Conservation (phyloP, 2,329 filamentous ascomycete genomes). For the Pseudogymnoascus sp. region DNA sequence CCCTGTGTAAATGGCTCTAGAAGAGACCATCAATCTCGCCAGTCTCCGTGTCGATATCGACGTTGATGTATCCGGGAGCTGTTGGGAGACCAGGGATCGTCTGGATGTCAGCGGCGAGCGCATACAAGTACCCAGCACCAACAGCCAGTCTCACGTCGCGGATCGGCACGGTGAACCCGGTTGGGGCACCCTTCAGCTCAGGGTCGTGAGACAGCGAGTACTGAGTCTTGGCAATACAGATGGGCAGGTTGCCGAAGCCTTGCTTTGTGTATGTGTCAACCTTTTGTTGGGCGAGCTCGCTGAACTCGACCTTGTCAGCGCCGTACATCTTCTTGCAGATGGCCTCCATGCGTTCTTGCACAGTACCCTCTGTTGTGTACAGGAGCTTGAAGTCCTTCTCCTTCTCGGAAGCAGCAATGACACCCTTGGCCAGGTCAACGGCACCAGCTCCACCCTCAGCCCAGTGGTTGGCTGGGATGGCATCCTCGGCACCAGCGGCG, state of each 20-base stretch:
- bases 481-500: slow-evolving; percentile 85
- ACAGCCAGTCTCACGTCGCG: slow-evolving; percentile 89
- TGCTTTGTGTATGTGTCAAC: slow-evolving; percentile 90
- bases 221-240: slow-evolving; percentile 97
- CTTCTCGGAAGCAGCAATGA: slow-evolving; percentile 74
- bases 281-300: slow-evolving; percentile 89
- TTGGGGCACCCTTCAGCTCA: slow-evolving; percentile 86
- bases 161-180: slow-evolving; percentile 90
- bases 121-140: slow-evolving; percentile 88
- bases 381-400: slow-evolving; percentile 82
- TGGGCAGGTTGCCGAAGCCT: slow-evolving; percentile 85
- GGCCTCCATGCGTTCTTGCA: slow-evolving; percentile 82
- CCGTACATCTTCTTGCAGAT: slow-evolving; percentile 95
- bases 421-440: slow-evolving; percentile 76
- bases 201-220: slow-evolving; percentile 94
- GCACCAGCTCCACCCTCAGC: slow-evolving; percentile 89
- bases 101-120: slow-evolving; percentile 93
- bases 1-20: slow-evolving; percentile 38
- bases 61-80: slow-evolving; percentile 89
- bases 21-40: slow-evolving; percentile 85
- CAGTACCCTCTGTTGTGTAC: slow-evolving; percentile 68
- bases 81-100: slow-evolving; percentile 95
- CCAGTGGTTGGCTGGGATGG: slow-evolving; percentile 93
- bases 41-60: slow-evolving; percentile 76
- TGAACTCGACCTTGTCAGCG: slow-evolving; percentile 81